These are phyloP conservation scores for Chalaropsis thielavioides DNA, from an alignment of 2,329 filamentous ascomycete species.

Conservation along the genomic window DNA sequence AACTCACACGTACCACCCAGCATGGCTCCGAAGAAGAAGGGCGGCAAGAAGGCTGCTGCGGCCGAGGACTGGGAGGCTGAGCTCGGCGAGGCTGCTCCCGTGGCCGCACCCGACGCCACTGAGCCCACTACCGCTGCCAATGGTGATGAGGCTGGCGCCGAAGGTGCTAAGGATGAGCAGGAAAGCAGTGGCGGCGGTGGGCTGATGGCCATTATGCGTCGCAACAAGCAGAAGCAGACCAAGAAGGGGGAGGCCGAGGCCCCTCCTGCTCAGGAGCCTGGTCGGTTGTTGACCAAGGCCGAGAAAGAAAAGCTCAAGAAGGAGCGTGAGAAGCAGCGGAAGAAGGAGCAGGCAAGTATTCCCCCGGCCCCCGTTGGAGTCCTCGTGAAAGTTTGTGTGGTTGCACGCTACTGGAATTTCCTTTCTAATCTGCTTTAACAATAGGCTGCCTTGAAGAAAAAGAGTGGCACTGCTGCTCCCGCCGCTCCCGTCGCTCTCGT, in stretches of 20 bases:
- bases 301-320: constrained; percentile 98
- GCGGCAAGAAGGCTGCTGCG: constrained; percentile 62
- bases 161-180: constrained; percentile 39
- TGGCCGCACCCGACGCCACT: constrained; percentile 30
- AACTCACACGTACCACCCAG: constrained; percentile 18
- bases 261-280: constrained; percentile 53
- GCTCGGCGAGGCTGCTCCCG: constrained; percentile 61
- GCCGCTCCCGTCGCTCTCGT: constrained; percentile 22
- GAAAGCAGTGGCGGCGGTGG: constrained; percentile 46
- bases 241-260: constrained; percentile 52
- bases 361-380: background rate
- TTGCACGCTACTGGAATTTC: background rate
- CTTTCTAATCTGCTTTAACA: background rate
- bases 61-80: constrained; percentile 93
- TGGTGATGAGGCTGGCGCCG: constrained; percentile 34
- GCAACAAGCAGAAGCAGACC: constrained; percentile 74
- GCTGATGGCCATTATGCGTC: constrained; percentile 65
- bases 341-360: constrained; percentile 78
- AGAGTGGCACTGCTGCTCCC: constrained; percentile 26
- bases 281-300: constrained; percentile 80
- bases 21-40: constrained; percentile 94
- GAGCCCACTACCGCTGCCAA: constrained; percentile 24
- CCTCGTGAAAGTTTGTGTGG: background rate
- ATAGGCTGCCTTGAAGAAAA: constrained; percentile 60
- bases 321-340: constrained; percentile 93